These are phyloP conservation scores for Ophiostoma ulmi DNA, from an alignment of 2,329 filamentous ascomycete genomes.

Conservation along the genomic window DNA sequence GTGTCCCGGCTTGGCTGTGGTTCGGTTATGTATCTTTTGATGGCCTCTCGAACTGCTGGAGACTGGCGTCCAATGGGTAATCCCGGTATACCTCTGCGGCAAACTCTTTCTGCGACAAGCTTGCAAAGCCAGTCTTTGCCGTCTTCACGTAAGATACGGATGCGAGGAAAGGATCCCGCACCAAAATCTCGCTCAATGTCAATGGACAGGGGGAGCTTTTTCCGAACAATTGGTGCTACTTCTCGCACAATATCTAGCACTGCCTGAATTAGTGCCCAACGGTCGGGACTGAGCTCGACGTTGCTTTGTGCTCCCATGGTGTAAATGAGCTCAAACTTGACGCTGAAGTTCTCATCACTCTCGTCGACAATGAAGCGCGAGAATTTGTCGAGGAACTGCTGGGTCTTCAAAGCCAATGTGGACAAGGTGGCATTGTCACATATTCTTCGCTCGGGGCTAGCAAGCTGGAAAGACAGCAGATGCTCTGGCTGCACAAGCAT, in stretches of 20 bases:
- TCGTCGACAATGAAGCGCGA: constrained; percentile 59
- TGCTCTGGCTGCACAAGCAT: constrained; percentile 61
- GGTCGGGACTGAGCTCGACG: constrained; percentile 48
- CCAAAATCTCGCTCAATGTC: constrained; percentile 35
- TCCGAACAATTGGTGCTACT: constrained; percentile 32
- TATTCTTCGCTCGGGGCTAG: constrained; percentile 50
- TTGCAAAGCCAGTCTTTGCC: constrained; percentile 28
- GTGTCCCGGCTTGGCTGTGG: constrained; percentile 31
- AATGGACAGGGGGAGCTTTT: constrained; percentile 36
- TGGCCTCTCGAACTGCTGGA: neutral
- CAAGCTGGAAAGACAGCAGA: constrained; percentile 57
- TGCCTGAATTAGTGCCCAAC: constrained; percentile 54
- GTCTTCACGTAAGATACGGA: constrained; percentile 42
- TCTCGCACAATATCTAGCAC: constrained; percentile 43
- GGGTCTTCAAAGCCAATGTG: constrained; percentile 36
- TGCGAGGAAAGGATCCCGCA: constrained; percentile 42
- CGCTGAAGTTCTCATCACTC: constrained; percentile 58
- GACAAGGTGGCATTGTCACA: constrained; percentile 33
- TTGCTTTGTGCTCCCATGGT: constrained; percentile 51
- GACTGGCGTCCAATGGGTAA: constrained; percentile 31
- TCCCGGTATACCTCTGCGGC: constrained; percentile 26
- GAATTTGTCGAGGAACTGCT: constrained; percentile 41
- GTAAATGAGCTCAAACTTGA: constrained; percentile 59
- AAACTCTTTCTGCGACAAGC: neutral
- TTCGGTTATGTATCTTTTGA: constrained; percentile 40